Base-by-base conservation (phyloP, 305 asterid species). In the Solanum hybrid region DNA sequence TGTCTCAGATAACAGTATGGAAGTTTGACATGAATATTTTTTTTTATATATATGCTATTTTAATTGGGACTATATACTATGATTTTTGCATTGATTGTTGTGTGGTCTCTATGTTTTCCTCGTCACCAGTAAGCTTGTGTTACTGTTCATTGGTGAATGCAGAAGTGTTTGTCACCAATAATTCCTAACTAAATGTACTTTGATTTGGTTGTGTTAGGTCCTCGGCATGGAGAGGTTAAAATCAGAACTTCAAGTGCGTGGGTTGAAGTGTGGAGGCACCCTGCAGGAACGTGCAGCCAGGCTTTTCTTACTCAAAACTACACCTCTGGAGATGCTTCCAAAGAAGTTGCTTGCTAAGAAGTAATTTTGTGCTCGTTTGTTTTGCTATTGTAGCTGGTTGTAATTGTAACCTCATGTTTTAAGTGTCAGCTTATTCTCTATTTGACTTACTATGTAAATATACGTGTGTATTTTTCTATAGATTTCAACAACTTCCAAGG, bases 201-300 rank as follows among this genome's bases (percentile, higher is more conserved):
- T 41, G 38, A 27, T 83, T 5, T 83, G 39, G 75, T 29, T 84
- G 31, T 27, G 88, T n/a, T 90, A 97, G 99, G 97, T 93, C 90
- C 93, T 97, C 75, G 98, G 99, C 65, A 87, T 96, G 98, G 99
- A 95, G 65, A 94, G 95, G 77, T 90, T 97, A 81, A 97, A 97
- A 86, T 87, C 88, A 2, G 97, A 97, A 95, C 99, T 97, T 94
- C 98, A 94, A 92, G 92, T 88, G 37, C 93, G 94, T 27, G 98
- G 99, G 13, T 91, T 97, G 93, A 97, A 97, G 89, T 97, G 99
- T 73, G 99, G 99, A 29, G 99, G 99, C 51, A 96, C 98, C 36
- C 90, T 95, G 93, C 95, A 95, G 91, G 99, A 97, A 91, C 98
- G 99, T 31, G 98, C 99, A 27, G 92, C 94, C 7, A 94, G 99